A percentile compares a stretch with the other conserved stretches of the same genome.
phyloP scores from a whole-genome alignment of 2,329 filamentous ascomycete species.

The Pseudofabraea citricarpa region DNA sequence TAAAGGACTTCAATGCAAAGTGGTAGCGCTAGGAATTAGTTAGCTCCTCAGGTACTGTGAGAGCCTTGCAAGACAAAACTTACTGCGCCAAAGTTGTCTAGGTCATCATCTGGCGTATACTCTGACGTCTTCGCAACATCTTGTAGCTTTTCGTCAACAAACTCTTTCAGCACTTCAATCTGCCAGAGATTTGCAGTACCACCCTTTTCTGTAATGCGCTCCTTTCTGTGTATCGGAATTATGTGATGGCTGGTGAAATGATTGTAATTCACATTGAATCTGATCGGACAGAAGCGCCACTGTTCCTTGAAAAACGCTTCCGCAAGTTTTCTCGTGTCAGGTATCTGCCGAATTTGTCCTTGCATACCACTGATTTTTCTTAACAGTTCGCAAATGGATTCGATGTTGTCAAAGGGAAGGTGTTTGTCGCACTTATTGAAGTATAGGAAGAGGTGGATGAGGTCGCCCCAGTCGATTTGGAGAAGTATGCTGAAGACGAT shows the following conservation, averaged over 20 bases:
- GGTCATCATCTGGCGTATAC: not conserved
- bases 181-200: slow-evolving; percentile 18
- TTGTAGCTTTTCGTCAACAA: not conserved
- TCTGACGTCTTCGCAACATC: too few species aligned
- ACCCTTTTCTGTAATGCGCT: not conserved
- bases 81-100: slow-evolving; percentile 1
- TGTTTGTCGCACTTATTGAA: not conserved
- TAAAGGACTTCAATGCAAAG: slow-evolving; percentile 27
- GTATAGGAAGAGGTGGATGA: not conserved
- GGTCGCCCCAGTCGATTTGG: not conserved
- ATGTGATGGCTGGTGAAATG: not conserved
- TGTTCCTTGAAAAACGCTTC: not conserved
- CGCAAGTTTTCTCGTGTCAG: not conserved
- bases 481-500: not conserved
- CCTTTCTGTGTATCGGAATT: not conserved
- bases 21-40: slow-evolving; percentile 17
- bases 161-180: slow-evolving; percentile 10
- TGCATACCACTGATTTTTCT: too few species aligned
- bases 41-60: not conserved
- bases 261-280: not conserved
- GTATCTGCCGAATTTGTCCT: not conserved
- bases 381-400: too few species aligned
- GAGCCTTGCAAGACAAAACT: not conserved
- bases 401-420: not conserved
- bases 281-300: not conserved